Evolutionary conservation across 371 early-diverging fungal genomes (phyloP), one percentile per base, ranked within the genome.

Genomic region (Neoconidiobolus thromboides): DNA sequence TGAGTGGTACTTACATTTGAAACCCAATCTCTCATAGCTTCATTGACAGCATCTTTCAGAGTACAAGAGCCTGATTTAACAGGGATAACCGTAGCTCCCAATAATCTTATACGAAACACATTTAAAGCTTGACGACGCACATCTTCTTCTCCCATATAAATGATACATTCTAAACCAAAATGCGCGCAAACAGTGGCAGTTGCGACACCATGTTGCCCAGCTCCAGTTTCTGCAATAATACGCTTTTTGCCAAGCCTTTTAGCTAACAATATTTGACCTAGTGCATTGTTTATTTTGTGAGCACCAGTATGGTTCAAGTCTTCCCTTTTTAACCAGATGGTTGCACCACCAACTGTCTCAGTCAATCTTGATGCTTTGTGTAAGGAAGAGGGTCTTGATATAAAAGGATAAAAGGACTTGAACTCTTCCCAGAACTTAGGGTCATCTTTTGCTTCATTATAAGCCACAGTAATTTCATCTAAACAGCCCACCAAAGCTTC

Each of bases 1-100:
- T 97, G 94, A 0, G 98, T 97, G 58, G 78, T 86, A 5, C 71
- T 61, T 43, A 93, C 93, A 65, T 93, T 97, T 55, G 96, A 85
- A 53, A 94, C 94, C 95, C 94, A 94, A 72, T 97, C 96, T 62
- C 97, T 82, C 92, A 95, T 88, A 15, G 96, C 97, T 71, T 93
- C 95, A 69, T 97, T 97, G 69, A 95, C 86, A 43, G 97, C 96
- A 75, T 95, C 97, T 75, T 95, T 97, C 61, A 95, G 80, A 2
- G 96, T 95, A 64, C 75, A 73, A 57, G 87, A 77, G 58, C 80
- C 86, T 26, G 81, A 79, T 43, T 67, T 67, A 39, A 93, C 95
- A 46, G 96, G 83, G 42, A 93, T 74, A 26, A 96, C 96, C 50
- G 79, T 84, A 56, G 91, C 96, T 58, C 97, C 97, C 59, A 96